These are phyloP conservation scores for Polytrichum formosum DNA, from an alignment of 225 moss, liverwort and hornwort genomes.

Conservation along the genomic window DNA sequence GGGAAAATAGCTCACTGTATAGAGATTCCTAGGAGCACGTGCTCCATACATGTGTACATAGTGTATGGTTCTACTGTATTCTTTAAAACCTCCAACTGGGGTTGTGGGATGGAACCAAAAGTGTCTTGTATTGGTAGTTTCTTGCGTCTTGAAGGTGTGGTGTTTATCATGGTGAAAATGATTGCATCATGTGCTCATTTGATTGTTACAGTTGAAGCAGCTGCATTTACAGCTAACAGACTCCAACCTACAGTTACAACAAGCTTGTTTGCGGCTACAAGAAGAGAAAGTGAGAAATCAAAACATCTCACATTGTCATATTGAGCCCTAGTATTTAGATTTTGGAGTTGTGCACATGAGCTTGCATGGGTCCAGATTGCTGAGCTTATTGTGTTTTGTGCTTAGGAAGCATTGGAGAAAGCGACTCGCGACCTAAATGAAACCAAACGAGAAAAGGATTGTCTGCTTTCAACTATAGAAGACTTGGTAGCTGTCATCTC, in stretches of 20 bases:
- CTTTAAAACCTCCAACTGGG: not conserved
- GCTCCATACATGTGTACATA: not conserved
- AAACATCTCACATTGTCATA: not conserved
- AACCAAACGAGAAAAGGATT: conserved; percentile 31
- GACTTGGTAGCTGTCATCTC: conserved; percentile 30
- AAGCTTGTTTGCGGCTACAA: conserved; percentile 55
- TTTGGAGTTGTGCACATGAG: not conserved
- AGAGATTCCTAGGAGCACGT: not conserved
- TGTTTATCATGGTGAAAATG: not conserved
- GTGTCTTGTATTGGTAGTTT: no score
- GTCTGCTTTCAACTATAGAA: conserved; percentile 13
- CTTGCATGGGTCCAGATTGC: not conserved
- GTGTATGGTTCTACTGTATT: not conserved
- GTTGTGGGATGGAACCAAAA: no score
- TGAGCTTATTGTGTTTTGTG: conserved; percentile 10
- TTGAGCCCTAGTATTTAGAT: not conserved
- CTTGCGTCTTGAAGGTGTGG: no score
- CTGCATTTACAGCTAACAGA: conserved; percentile 64
- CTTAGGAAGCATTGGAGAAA: conserved; percentile 53
- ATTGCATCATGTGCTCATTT: not conserved
- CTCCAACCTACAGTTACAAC: conserved; percentile 58
- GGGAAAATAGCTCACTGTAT: not conserved
- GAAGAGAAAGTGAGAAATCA: conserved; percentile 58
- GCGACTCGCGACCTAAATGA: conserved; percentile 11
- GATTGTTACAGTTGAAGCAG: conserved; percentile 61